Evolutionary conservation across 2,329 filamentous ascomycete genomes (phyloP), one percentile per base, ranked within the genome.

Genomic region (Pseudocercospora cruenta): DNA sequence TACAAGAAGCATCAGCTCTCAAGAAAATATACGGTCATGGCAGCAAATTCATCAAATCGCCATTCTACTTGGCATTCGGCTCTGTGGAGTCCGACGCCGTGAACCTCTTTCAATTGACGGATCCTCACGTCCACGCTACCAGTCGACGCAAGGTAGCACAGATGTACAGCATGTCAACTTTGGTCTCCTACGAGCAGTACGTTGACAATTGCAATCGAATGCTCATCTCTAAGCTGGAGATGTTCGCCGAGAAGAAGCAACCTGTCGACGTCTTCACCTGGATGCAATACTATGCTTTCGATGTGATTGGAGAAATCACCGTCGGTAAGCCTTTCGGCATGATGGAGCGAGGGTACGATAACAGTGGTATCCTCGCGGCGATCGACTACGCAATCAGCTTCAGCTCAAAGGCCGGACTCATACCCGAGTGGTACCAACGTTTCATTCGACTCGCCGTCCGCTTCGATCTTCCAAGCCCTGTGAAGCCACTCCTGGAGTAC

Each of bases 171-270:
- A 31, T 93, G 89, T 90, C 86, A 7, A 85, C 89, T 0, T 80
- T 94, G 6, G 87, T 92, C 12, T 88, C 91, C 73, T 92, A 92
- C 71, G 91, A 94, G 74, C 90, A 91, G 0, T 88, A 91, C 47
- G 90, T 94, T 51, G 90, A 91, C 74, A 89, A 88, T 65, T 92
- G 89, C 0, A 89, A 90, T 0, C 85, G 86, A 67, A 78, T 91
- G 3, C 93, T 93, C 75, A 53, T 66, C n/a, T 31, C 31, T 6
- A 36, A 67, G 22, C 45, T 64, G 12, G 39, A 62, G 36, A 26
- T 31, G 16, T 24, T 55, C 10, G 22, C 43, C 10, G 10, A 19
- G 3, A 53, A 62, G 21, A 33, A 36, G 10, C 43, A 47, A 8
- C 19, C 26, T 24, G 47, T 66, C 22, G 57, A 64, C 12, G 43